Conservation (phyloP, 371 early-diverging fungal species). For the Quaeritorhiza haematococci region DNA sequence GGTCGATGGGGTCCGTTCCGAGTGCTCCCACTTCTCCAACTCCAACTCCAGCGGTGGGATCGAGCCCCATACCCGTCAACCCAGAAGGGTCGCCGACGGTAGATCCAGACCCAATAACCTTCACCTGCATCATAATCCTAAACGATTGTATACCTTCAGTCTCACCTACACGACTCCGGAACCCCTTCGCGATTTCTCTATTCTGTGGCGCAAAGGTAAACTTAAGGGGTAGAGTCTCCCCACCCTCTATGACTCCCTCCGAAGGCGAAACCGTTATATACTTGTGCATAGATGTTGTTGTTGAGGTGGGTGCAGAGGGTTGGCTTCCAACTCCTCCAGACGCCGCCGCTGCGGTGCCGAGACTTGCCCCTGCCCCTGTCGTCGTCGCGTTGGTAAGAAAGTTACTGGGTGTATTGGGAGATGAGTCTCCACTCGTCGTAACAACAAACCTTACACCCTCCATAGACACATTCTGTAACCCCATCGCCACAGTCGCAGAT, state of each 20-base stretch:
- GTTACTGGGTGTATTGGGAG: neutral
- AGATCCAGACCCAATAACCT: slow-evolving; percentile 13
- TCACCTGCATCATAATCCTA: slow-evolving; percentile 32
- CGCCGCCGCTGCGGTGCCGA: too few relatives aligned
- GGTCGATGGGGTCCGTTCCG: slow-evolving; percentile 22
- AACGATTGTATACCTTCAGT: neutral
- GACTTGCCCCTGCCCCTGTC: neutral
- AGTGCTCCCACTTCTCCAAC: too few relatives aligned
- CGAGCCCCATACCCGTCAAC: neutral
- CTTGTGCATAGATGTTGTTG: neutral
- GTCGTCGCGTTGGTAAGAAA: neutral
- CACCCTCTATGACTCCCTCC: slow-evolving; percentile 30
- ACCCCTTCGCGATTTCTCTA: slow-evolving; percentile 6
- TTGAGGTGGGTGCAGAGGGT: slow-evolving; percentile 8
- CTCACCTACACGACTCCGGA: slow-evolving; percentile 10
- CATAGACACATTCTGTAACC: neutral
- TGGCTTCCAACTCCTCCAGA: slow-evolving; percentile 17
- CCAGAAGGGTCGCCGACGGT: neutral
- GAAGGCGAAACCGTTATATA: slow-evolving; percentile 28
- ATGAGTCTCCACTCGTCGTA: neutral
- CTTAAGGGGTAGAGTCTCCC: slow-evolving; percentile 11
- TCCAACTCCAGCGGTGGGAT: neutral
- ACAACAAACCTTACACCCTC: neutral
- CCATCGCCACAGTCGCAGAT: neutral
- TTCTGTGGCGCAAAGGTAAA: slow-evolving; percentile 31